These are phyloP conservation scores for Phaeoacremonium minimum DNA, from an alignment of 2,329 filamentous ascomycete species.

Conservation along the genomic window DNA sequence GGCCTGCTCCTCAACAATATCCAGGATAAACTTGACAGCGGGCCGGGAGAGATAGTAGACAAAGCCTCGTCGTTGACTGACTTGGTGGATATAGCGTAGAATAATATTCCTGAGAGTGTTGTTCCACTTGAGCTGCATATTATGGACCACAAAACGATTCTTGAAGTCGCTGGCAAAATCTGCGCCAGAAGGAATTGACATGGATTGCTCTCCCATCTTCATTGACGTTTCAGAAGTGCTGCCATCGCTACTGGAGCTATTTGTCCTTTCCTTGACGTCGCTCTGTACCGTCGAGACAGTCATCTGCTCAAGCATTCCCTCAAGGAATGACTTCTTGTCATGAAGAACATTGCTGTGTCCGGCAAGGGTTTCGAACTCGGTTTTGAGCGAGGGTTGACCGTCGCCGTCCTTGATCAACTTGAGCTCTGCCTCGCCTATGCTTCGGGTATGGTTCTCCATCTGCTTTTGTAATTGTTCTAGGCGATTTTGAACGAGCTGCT, in stretches of 20 bases:
- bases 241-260: conserved; percentile 16
- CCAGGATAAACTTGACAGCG: conserved; percentile 95
- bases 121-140: conserved; percentile 97
- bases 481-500: conserved; percentile 76
- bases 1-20: conserved; percentile 92
- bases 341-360: conserved; percentile 51
- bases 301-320: conserved; percentile 52
- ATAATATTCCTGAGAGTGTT: conserved; percentile 95
- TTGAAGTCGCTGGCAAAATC: conserved; percentile 95
- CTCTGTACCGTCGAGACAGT: conserved; percentile 26
- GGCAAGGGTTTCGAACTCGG: conserved; percentile 56
- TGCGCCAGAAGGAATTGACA: conserved; percentile 65
- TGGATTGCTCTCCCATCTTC: conserved; percentile 51
- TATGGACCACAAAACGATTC: conserved; percentile 97
- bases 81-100: conserved; percentile 94
- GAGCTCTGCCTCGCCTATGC: conserved; percentile 72
- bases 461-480: conserved; percentile 76
- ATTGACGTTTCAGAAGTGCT: conserved; percentile 32
- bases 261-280: conserved; percentile 3
- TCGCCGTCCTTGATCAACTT: conserved; percentile 49
- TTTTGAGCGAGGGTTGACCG: conserved; percentile 44
- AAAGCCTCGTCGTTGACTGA: conserved; percentile 90
- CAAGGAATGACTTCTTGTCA: conserved; percentile 55
- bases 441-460: conserved; percentile 67
- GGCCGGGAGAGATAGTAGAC: conserved; percentile 95